Base-by-base conservation (phyloP, 1,139 yeast species). In the Geotrichum candidum region DNA sequence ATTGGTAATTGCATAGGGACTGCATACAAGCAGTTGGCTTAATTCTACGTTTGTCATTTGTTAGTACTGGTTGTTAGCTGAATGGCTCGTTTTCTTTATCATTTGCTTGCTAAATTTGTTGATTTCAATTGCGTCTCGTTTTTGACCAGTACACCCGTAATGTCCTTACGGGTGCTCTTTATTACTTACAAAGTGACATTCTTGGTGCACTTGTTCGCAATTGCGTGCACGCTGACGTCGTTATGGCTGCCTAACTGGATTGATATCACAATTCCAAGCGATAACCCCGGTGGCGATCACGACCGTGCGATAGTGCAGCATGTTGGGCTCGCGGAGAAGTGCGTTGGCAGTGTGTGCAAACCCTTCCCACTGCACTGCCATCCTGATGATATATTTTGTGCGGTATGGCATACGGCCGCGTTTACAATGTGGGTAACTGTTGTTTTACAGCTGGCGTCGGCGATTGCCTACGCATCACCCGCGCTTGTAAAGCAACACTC, bases 361-460 rank as follows among this genome's bases (percentile, higher is more conserved):
- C 52, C 61, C 9, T 58, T 58, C 35, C 61, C 61, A 2, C 25
- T n/a, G 41, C 35, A 50, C 46, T 33, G 56, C 48, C 33, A 33
- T 7, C 25, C 54, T n/a, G 62, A 59, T 41, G 59, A 59, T 29
- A 22, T 57, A 2, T 66, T 67, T 57, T 67, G 69, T 56, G 65
- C 64, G 1, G 60, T 63, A 5, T 67, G 71, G 71, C 62, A 65
- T 51, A 65, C 67, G 3, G 63, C 68, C 18, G 65, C 66, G 31
- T 69, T 69, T 57, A 61, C 67, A 45, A 65, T 69, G 67, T 67
- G 68, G 68, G 54, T 65, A 27, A 58, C 68, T 15, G 45, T 66
- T n/a, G 68, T 67, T 6, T 61, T 69, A 54, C 68, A 69, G 54
- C 61, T 65, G 10, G 68, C 66, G 5, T 58, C 64, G 3, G 54